phyloP scores from a whole-genome alignment of 192 early-diverging fungal species.

The Coemansia reversa region DNA sequence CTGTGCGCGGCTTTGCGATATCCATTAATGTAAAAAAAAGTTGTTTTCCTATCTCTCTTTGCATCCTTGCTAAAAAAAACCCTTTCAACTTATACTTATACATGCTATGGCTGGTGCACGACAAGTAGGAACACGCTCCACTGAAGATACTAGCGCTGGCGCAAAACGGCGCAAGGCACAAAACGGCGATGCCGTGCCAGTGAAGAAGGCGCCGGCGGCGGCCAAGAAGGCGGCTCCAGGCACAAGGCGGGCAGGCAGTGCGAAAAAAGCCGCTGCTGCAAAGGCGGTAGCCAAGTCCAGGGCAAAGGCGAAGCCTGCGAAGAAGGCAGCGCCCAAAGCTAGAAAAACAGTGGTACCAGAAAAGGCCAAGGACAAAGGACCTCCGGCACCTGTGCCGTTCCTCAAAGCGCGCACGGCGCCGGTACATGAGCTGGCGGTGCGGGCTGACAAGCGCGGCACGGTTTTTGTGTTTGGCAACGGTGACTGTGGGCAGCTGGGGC shows the following conservation, averaged over 20 bases:
- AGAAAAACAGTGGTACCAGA: conserved; percentile 7
- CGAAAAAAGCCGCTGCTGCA: conserved; percentile 18
- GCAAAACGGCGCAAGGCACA: conserved; percentile 41
- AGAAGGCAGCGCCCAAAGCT: conserved; percentile 2
- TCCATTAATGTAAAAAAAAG: no score
- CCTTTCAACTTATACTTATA: background rate
- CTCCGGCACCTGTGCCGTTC: conserved; percentile 28
- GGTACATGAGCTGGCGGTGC: conserved; percentile 29
- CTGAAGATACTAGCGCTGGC: conserved; percentile 25
- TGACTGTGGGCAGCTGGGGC: conserved; percentile 88
- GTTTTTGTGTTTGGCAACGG: conserved; percentile 87
- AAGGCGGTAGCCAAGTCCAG: conserved; percentile 13
- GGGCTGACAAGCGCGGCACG: conserved; percentile 13
- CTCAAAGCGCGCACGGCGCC: conserved; percentile 36
- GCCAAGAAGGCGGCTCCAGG: conserved; percentile 15
- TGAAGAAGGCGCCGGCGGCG: conserved; percentile 8
- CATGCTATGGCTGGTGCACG: background rate
- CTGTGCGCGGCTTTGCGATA: no score
- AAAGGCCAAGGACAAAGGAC: background rate
- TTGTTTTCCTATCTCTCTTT: no score
- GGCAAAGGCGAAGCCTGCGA: conserved; percentile 19
- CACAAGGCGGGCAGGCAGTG: background rate
- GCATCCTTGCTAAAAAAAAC: background rate
- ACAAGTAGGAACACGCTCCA: conserved; percentile 32
- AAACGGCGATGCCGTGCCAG: conserved; percentile 10